Percentiles rank a stretch among this genome's conserved stretches.
Conservation (phyloP, 768 basidiomycete genomes). For the Lactarius tabidus region DNA sequence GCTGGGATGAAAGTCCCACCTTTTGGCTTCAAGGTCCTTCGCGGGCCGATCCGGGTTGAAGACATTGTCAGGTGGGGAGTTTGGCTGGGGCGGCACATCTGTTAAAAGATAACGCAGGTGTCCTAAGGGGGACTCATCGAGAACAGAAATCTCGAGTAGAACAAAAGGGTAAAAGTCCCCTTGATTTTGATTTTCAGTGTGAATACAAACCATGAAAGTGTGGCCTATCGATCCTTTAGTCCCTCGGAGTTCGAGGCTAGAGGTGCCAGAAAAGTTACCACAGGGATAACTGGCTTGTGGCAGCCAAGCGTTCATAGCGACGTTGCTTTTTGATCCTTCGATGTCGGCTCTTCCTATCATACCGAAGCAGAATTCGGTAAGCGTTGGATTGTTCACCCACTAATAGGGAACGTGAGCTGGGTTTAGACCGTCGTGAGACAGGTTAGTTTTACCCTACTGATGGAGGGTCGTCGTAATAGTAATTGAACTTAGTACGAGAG, state of each 20-base stretch:
- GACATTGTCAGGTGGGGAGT: slow-evolving; percentile 81
- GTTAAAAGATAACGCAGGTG: slow-evolving; percentile 20
- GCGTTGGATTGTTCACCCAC: slow-evolving; percentile 79
- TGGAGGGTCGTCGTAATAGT: slow-evolving; percentile 69
- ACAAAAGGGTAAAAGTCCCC: slow-evolving; percentile 77
- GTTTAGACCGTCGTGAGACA: slow-evolving; percentile 82
- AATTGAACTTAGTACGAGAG: slow-evolving; percentile 81
- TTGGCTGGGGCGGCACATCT: slow-evolving; percentile 80
- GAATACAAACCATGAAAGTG: slow-evolving; percentile 80
- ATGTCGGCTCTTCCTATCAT: slow-evolving; percentile 81
- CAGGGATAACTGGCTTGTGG: slow-evolving; percentile 79
- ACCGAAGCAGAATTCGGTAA: slow-evolving; percentile 77
- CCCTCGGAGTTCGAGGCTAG: slow-evolving; percentile 75
- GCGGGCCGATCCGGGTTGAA: slow-evolving; percentile 65
- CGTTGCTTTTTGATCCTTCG: slow-evolving; percentile 80
- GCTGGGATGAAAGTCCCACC: slow-evolving; percentile 65
- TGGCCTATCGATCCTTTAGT: slow-evolving; percentile 82
- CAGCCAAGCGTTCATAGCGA: slow-evolving; percentile 82
- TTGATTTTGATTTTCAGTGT: slow-evolving; percentile 81
- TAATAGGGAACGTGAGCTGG: slow-evolving; percentile 79
- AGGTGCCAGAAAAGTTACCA: slow-evolving; percentile 80
- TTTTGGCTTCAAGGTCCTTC: slow-evolving; percentile 69
- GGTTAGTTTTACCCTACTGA: slow-evolving; percentile 85
- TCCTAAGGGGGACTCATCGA: slow-evolving; percentile 65
- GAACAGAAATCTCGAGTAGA: slow-evolving; percentile 79